Base-by-base conservation (phyloP, 345 rosid species). In the Eucalyptus marginata region DNA sequence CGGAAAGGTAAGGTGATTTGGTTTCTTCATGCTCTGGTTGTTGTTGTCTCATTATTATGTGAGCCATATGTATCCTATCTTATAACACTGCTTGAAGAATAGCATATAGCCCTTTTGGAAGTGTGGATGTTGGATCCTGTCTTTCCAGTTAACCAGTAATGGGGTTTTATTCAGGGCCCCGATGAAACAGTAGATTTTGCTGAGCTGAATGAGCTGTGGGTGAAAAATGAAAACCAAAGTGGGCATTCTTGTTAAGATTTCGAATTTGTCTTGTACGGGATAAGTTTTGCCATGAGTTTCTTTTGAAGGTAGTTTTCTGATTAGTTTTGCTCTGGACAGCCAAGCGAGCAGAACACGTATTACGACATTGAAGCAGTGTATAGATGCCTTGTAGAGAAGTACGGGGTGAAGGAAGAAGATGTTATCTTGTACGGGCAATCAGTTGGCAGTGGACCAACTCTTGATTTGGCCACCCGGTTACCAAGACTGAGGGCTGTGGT, bases 391-490 rank as follows among this genome's bases (percentile, higher is more conserved):
- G 94, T 91, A 86, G 96, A 96, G 88, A 94, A 91, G 89, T 97
- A 96, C 76, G 97, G 96, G 64, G 95, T 92, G 31, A 96, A 95
- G 92, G 95, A 97, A 92, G 97, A 96, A 92, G 95, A 96, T 93
- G 94, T 95, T 58, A 94, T 97, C 89, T 93, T 97, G 89, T 97
- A 97, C 68, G 99, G 99, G 51, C 99, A 97, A 88, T 97, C 99
- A 16, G 97, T 97, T 56, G 99, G 99, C 76, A 97, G 99, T 88
- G 99, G 99, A 40, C 99, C 99, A 54, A 96, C 99, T 89, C 93
- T 96, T 89, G 98, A 97, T 87, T 89, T 97, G 89, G 98, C 99
- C 90, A 90, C 95, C 59, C 93, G 92, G 62, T 95, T 97, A 89
- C 94, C 93, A 6, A 94, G 92, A 58, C 89, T 96, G 80, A 94